Evolutionary conservation across 331 rosid genomes (phyloP), one percentile per base, ranked within the genome.

Genomic region (Saraca asoca): DNA sequence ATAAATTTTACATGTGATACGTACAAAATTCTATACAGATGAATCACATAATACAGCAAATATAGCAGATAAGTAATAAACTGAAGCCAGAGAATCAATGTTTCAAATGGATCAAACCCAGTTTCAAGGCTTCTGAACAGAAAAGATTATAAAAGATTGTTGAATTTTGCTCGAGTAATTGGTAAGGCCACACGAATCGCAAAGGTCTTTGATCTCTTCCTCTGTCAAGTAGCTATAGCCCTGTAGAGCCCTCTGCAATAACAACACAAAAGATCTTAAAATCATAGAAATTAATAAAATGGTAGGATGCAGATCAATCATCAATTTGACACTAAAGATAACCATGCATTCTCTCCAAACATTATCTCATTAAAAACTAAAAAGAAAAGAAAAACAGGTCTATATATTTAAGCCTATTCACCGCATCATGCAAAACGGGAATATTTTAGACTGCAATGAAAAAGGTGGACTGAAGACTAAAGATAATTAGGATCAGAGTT

Each of bases 171-270:
- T 68, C 6, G 96, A 84, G 81, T 84, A 93, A 80, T 85, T 87
- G 24, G 85, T 85, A 70, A 93, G 95, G 61, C 96, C 95, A 7
- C 94, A 89, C 50, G 91, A 87, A 17, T 79, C 78, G 83, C 91
- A 87, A 80, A 89, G 69, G 67, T 90, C 96, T 73, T 73, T 58
- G 34, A 87, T 93, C 85, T 93, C 97, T 70, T 85, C 95, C 81
- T 84, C 91, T 5, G 73, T 81, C 65, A 87, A 80, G 64, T 68
- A 84, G 73, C 62, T 74, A 66, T 78, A 85, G 51, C 58, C 34
- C 85, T 77, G 91, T 43, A 51, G 15, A 61, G 2, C 34, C 52
- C 95, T 83, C 98, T 87, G 86, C 68, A 19, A 54, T 3, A 24
- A 3, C 31, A 24, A 24, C 31, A 59, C 29, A 64, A 64, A 74